Percentiles rank a stretch among this genome's conserved stretches.
These are phyloP conservation scores for Rutstroemia sp. DNA, from an alignment of 2,329 filamentous ascomycete species.

Conservation along the genomic window DNA sequence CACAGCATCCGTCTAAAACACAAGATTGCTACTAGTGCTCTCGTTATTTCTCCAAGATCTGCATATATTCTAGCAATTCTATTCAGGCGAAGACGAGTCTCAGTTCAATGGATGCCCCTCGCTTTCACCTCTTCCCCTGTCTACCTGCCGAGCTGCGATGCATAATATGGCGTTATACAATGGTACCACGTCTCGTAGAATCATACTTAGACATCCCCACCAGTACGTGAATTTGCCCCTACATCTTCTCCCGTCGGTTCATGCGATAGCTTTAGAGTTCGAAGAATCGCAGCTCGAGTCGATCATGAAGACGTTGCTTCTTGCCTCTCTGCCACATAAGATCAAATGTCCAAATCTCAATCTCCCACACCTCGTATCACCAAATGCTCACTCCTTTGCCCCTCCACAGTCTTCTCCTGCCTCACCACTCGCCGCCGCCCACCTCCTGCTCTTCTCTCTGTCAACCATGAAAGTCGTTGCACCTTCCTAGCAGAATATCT, in stretches of 20 bases:
- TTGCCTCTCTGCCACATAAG: too few relatives aligned
- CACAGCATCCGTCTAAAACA: too few relatives aligned
- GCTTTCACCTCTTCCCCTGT: conserved; percentile 12
- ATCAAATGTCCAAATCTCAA: background rate
- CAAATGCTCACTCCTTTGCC: background rate
- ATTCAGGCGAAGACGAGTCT: too few relatives aligned
- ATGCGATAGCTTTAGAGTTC: too few relatives aligned
- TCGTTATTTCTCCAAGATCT: too few relatives aligned
- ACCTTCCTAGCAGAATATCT: conserved; percentile 1
- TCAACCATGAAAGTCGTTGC: background rate
- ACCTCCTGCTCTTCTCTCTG: background rate
- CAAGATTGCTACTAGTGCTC: too few relatives aligned
- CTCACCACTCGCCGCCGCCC: background rate
- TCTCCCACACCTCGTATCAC: background rate
- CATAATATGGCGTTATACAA: conserved; percentile 13
- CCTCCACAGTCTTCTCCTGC: background rate
- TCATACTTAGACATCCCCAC: conserved; percentile 5
- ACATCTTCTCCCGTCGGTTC: too few relatives aligned
- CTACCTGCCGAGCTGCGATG: conserved; percentile 15
- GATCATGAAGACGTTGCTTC: too few relatives aligned
- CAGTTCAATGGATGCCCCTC: background rate
- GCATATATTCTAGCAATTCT: too few relatives aligned
- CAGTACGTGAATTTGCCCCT: background rate
- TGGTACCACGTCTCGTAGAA: conserved; percentile 11
- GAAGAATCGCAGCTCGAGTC: too few relatives aligned